Conservation (phyloP, 306 rosid genomes). For the Quillaja saponaria region DNA sequence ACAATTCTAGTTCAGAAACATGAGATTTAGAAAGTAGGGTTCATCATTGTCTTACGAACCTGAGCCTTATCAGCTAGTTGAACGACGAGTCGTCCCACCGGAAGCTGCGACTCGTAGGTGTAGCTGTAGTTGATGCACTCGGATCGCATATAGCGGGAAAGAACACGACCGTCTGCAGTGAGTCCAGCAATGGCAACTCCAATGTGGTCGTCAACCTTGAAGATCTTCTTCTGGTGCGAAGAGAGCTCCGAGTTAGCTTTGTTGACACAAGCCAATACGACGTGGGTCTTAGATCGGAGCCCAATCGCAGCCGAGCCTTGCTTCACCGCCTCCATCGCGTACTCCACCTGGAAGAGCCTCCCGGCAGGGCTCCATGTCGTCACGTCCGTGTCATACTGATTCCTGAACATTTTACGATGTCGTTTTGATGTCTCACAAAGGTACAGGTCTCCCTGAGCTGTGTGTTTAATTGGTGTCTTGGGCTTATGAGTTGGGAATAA, state of each 20-base stretch:
- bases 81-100: slow-evolving; percentile 93
- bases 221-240: slow-evolving; percentile 98
- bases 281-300: slow-evolving; percentile 91
- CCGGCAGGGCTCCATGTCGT: slow-evolving; percentile 98
- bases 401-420: slow-evolving; percentile 63
- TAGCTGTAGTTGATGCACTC: slow-evolving; percentile 82
- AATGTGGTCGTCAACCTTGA: slow-evolving; percentile 96
- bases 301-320: slow-evolving; percentile 98
- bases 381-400: slow-evolving; percentile 89
- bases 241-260: slow-evolving; percentile 91
- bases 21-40: slow-evolving; percentile 28
- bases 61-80: slow-evolving; percentile 98
- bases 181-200: slow-evolving; percentile 97
- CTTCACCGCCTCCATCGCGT: slow-evolving; percentile 98
- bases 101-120: slow-evolving; percentile 90
- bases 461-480: too few relatives aligned
- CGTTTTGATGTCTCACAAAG: slow-evolving; percentile 8
- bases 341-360: slow-evolving; percentile 90
- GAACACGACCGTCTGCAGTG: slow-evolving; percentile 96
- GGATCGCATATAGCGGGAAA: slow-evolving; percentile 87
- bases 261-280: slow-evolving; percentile 87
- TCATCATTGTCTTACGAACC: slow-evolving; percentile 38
- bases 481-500: neutral
- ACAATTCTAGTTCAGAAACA: neutral
- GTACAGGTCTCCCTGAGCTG: neutral